Base-by-base conservation (phyloP, 75 land plant genomes). In the Gnetum montanum region DNA sequence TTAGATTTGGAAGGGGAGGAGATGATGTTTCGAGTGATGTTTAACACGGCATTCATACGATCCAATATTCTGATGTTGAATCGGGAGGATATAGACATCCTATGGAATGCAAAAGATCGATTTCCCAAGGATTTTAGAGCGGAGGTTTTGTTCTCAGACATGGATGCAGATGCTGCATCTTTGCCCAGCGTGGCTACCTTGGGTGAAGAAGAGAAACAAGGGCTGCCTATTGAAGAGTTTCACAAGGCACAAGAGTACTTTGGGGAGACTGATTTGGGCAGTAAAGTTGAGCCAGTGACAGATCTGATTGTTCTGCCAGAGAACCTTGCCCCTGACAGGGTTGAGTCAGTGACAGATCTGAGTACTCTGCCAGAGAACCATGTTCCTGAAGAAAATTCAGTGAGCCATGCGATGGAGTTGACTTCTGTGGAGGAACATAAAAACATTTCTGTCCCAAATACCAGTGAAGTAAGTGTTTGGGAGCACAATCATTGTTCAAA, bases 221-320 rank as follows among this genome's bases (percentile, higher is more conserved):
- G 60, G 18, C 64, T 77, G 51, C 77, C 87, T 10, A 73, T 76
- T 18, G 99, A 94, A 50, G 96, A 85, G 47, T 94, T 94, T 72
- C 88, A 74, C 37, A 93, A 86, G 64, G 99, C 83, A 12, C 88
- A 86, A 60, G 99, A 94, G 62, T 73, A 90, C 18, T 90, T 89
- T 38, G 83, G 69, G 64, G 82, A 54, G 61, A 62, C 64, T 34
- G 90, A 85, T 55, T 81, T 49, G 67, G 43, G 55, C 57, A 76
- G 60, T 2, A 78, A 71, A 50, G 70, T 65, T 7, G 90, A n/a
- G n/a, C n/a, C n/a, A n/a, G n/a, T n/a, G n/a, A n/a, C n/a, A n/a
- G 74, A 43, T 59, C 38, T 28, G 76, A 66, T 33, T 54, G 60
- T 15, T 51, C 56, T 68, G 23, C 72, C 57, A 59, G 69, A 68